phyloP scores from a whole-genome alignment of 2,329 filamentous ascomycete genomes.

The Diaporthe longicolla region DNA sequence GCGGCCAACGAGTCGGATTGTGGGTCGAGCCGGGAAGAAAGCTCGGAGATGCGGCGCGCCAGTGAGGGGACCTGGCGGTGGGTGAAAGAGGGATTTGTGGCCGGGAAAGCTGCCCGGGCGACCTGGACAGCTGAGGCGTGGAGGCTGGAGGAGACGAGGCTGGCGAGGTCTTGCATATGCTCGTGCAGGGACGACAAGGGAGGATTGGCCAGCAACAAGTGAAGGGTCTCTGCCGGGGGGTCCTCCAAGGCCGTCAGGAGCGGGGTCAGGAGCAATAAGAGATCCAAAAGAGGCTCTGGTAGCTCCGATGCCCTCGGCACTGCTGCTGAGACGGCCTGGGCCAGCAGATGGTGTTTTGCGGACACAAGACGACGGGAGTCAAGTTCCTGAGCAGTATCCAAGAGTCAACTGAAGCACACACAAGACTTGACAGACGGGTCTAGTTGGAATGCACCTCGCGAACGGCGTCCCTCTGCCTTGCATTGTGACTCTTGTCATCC shows the following conservation, averaged over 20 bases:
- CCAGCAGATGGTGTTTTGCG: constrained; percentile 66
- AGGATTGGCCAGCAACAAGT: constrained; percentile 64
- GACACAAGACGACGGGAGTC: constrained; percentile 61
- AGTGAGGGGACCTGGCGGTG: constrained; percentile 70
- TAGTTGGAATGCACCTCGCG: constrained; percentile 57
- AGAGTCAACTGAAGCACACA: background rate
- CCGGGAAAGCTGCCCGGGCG: constrained; percentile 63
- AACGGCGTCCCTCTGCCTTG: constrained; percentile 64
- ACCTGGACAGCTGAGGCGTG: constrained; percentile 63
- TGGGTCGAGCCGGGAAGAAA: constrained; percentile 52
- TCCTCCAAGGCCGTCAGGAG: constrained; percentile 58
- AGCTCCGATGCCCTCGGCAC: constrained; percentile 49
- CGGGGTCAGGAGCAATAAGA: constrained; percentile 68
- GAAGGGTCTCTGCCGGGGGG: constrained; percentile 54
- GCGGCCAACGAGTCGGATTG: constrained; percentile 53
- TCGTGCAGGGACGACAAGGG: constrained; percentile 63
- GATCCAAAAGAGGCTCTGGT: constrained; percentile 64
- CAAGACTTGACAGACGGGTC: constrained; percentile 35
- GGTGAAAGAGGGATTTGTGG: constrained; percentile 69
- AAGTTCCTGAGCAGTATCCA: constrained; percentile 58
- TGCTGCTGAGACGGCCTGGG: constrained; percentile 63
- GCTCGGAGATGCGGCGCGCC: constrained; percentile 54
- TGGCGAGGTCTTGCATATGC: constrained; percentile 63
- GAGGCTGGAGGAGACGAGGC: constrained; percentile 64
- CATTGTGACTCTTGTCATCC: constrained; percentile 57